Evolutionary conservation across 352 stramenopile genomes (phyloP).

Genomic region (Pythium apleroticum): DNA sequence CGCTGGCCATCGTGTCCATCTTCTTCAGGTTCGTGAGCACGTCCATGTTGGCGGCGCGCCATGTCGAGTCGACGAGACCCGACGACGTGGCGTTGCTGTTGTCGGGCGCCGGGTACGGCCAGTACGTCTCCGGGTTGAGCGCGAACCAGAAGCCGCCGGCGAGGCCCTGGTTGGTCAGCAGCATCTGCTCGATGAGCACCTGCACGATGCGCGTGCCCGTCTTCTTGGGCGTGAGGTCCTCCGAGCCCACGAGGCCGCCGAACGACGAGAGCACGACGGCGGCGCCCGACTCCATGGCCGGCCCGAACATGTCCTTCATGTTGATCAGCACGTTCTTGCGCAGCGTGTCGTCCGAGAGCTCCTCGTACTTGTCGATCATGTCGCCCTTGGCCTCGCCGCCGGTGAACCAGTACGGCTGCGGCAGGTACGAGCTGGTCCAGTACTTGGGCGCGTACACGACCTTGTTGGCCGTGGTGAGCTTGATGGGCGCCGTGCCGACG

Average conservation of each 20-base stretch:
- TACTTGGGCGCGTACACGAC: slow-evolving; percentile 84
- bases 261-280: slow-evolving; percentile 83
- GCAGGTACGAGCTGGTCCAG: slow-evolving; percentile 63
- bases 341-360: slow-evolving; percentile 53
- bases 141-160: slow-evolving; percentile 81
- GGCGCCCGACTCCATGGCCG: slow-evolving; percentile 52
- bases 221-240: slow-evolving; percentile 54
- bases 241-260: slow-evolving; percentile 61
- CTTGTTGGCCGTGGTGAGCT: slow-evolving; percentile 60
- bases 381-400: slow-evolving; percentile 44
- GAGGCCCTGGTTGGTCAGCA: slow-evolving; percentile 44
- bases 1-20: slow-evolving; percentile 68
- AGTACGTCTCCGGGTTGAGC: slow-evolving; percentile 77
- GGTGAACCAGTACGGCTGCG: slow-evolving; percentile 71
- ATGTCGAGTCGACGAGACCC: slow-evolving; percentile 73
- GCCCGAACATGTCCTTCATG: slow-evolving; percentile 85
- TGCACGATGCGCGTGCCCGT: slow-evolving; percentile 76
- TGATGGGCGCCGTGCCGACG: slow-evolving; percentile 50
- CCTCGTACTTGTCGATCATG: slow-evolving; percentile 62
- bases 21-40: slow-evolving; percentile 52
- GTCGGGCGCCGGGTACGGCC: slow-evolving; percentile 76
- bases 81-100: slow-evolving; percentile 45
- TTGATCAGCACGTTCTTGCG: slow-evolving; percentile 62
- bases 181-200: slow-evolving; percentile 65
- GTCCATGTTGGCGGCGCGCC: slow-evolving; percentile 70